phyloP scores from a whole-genome alignment of 75 land plant species.

The Selaginella moellendorffii region DNA sequence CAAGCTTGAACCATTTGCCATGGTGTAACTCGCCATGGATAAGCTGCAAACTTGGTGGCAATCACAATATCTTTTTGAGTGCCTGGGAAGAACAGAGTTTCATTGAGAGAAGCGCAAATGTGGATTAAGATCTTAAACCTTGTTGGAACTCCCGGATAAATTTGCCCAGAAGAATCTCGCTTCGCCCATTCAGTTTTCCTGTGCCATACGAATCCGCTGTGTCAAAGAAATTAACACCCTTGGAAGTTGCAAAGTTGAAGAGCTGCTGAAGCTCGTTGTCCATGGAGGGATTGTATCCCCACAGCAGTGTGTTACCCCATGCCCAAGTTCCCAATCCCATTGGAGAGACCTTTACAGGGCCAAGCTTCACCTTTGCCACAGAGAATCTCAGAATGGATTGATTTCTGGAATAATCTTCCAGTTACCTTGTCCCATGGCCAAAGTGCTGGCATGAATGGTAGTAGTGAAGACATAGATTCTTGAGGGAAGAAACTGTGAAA shows the following conservation, averaged over 20 bases:
- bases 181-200: slow-evolving; percentile 1
- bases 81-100: not conserved
- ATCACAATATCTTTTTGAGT: not conserved
- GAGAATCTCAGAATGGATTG: too few relatives aligned
- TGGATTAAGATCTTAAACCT: not conserved
- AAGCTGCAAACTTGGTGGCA: slow-evolving; percentile 9
- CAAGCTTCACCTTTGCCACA: slow-evolving; percentile 4
- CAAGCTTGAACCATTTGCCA: slow-evolving; percentile 2
- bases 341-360: slow-evolving; percentile 1
- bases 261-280: not conserved
- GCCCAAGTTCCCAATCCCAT: slow-evolving; percentile 2
- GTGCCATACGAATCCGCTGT: slow-evolving; percentile 6
- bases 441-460: not conserved
- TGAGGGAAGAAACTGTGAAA: too few relatives aligned
- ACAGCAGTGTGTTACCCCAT: slow-evolving; percentile 1
- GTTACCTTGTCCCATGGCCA: not conserved
- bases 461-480: too few relatives aligned
- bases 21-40: slow-evolving; percentile 2
- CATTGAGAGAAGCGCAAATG: not conserved
- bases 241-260: not conserved
- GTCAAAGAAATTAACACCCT: slow-evolving; percentile 4
- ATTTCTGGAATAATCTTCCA: too few relatives aligned
- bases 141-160: not conserved
- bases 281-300: not conserved
- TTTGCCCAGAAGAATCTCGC: not conserved